These are phyloP conservation scores for Alternaria triticimaculans DNA, from an alignment of 2,329 filamentous ascomycete genomes.

Conservation along the genomic window DNA sequence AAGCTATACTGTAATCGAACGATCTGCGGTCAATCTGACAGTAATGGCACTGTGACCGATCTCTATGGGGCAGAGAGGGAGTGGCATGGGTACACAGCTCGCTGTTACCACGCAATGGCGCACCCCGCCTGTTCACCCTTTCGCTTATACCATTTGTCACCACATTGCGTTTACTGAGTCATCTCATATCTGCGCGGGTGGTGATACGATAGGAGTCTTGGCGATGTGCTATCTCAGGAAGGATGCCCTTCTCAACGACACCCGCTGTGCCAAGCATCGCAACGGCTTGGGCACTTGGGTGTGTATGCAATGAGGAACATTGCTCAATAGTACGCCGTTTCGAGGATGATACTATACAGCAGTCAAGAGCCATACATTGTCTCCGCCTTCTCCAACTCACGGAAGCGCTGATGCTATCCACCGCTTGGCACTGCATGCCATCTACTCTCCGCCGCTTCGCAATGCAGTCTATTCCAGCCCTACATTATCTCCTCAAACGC, in stretches of 20 bases:
- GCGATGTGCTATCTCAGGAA: neutral
- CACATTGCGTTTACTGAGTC: neutral
- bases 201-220: neutral
- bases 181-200: neutral
- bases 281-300: neutral
- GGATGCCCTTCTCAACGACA: neutral
- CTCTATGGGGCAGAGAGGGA: neutral
- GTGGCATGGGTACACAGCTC: neutral
- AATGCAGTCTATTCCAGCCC: neutral
- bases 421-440: neutral
- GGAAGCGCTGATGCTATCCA: neutral
- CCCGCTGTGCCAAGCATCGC: neutral
- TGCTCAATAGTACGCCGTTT: neutral
- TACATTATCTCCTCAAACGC: neutral
- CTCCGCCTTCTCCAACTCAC: neutral
- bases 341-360: neutral
- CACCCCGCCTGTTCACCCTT: neutral
- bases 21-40: neutral
- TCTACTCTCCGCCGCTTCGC: neutral
- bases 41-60: neutral
- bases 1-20: neutral
- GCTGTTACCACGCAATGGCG: neutral
- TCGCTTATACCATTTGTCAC: neutral
- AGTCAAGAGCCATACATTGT: neutral
- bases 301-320: neutral